Evolutionary conservation across 1,139 yeast species (phyloP).

Genomic region (Saccharomycopsis crataegensis): DNA sequence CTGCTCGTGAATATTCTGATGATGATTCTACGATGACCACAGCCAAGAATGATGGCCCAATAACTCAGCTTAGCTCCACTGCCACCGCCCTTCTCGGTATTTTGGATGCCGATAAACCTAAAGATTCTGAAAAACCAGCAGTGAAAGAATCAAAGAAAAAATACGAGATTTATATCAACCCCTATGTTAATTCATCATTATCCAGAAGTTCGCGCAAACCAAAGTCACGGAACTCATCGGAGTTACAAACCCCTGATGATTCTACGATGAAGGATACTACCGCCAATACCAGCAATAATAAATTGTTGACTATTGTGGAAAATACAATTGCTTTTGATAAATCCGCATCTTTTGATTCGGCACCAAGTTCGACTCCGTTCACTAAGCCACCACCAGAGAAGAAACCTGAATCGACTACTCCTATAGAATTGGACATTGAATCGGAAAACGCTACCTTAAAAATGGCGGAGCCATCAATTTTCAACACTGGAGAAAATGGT

Average conservation of each 20-base stretch:
- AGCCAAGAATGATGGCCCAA: background rate
- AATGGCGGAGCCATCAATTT: background rate
- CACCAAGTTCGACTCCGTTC: conserved; percentile 9
- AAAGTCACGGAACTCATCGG: background rate
- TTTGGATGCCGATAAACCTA: conserved; percentile 1
- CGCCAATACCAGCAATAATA: background rate
- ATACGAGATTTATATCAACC: conserved; percentile 16
- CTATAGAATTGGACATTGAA: background rate
- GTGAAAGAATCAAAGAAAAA: background rate
- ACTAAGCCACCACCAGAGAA: background rate
- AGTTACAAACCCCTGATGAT: background rate
- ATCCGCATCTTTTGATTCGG: background rate
- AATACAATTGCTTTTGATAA: conserved; percentile 1
- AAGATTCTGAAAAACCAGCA: background rate
- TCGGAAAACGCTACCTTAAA: background rate
- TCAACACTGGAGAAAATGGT: background rate
- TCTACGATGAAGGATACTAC: background rate
- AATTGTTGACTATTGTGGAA: conserved; percentile 5
- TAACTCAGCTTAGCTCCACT: conserved; percentile 8
- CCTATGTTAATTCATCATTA: conserved; percentile 9
- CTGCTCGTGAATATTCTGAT: background rate
- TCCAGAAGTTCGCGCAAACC: background rate
- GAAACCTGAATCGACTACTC: background rate
- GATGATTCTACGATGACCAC: background rate
- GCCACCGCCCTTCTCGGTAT: conserved; percentile 16